Base-by-base conservation (phyloP, 345 rosid genomes). In the Mangifera indica region DNA sequence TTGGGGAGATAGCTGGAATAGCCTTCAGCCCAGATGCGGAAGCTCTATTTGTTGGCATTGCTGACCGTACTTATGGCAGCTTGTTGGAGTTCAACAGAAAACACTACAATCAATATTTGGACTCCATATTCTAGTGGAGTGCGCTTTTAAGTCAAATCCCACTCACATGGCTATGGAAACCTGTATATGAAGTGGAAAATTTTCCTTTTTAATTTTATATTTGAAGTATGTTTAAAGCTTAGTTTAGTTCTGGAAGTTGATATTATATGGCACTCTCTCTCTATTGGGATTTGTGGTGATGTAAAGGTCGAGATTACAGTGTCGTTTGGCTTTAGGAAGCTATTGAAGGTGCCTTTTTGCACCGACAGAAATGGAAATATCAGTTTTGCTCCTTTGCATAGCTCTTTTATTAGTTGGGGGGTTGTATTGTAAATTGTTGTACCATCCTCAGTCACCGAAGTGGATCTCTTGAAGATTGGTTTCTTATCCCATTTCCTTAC, bases 11-110 rank as follows among this genome's bases (percentile, higher is more conserved):
- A 55, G 93, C 97, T 0, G 99, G 99, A 44, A 82, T 95, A 77
- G 87, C 97, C 25, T 92, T 92, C 76, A 95, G 99, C 67, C 98
- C 97, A 0, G 98, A 95, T 48, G 79, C 94, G 1, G 99, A 92
- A 76, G 81, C 94, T 14, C 65, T 95, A 6, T 95, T 92, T n/a
- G 86, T 92, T 0, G 96, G 97, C 17, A 80, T 95, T 0, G 91
- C 98, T 3, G 99, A 95, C 77, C 90, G 96, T 37, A 87, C 94
- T 0, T 95, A 89, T 0, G 98, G 99, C 10, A 88, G 98, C 78
- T 76, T 95, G 86, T 72, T 95, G 79, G 98, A 92, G 89, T 92
- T 86, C 75, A 86, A 82, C 68, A 79, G 89, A 76, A 86, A 74
- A 61, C 84, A 78, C 20, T 63, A 68, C 66, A 66, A 74, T 69